Conservation (phyloP, 768 basidiomycete species). For the Naematelia aurantialba region DNA sequence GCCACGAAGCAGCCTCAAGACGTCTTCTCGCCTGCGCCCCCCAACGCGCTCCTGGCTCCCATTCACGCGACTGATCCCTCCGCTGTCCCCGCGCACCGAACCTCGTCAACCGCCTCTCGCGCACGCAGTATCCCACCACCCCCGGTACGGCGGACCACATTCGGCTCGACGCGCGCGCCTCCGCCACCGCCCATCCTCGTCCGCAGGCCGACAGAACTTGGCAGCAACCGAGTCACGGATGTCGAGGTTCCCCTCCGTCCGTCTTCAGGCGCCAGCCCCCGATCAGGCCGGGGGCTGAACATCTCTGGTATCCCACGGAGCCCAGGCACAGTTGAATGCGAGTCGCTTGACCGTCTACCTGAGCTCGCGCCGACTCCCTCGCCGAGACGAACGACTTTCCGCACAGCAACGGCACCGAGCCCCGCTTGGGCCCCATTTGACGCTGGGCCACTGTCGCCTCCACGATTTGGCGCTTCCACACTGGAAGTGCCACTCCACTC, state of each 20-base stretch:
- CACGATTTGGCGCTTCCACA: background rate
- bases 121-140: background rate
- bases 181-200: slow-evolving; percentile 36
- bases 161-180: slow-evolving; percentile 18
- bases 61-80: background rate
- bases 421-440: slow-evolving; percentile 22
- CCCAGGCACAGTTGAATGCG: slow-evolving; percentile 3
- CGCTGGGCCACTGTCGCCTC: background rate
- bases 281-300: slow-evolving; percentile 3
- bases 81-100: background rate
- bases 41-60: background rate
- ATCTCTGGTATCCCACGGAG: slow-evolving; percentile 2
- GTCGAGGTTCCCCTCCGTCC: slow-evolving; percentile 2
- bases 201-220: slow-evolving; percentile 26
- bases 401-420: background rate
- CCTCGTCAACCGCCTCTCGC: background rate
- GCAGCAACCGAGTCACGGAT: slow-evolving; percentile 6
- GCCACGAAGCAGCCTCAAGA: background rate
- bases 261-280: slow-evolving; percentile 7
- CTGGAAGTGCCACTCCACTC: background rate
- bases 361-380: slow-evolving; percentile 11
- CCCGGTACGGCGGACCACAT: background rate
- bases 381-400: slow-evolving; percentile 11
- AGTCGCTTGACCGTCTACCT: slow-evolving; percentile 14
- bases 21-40: background rate